phyloP scores from a whole-genome alignment of 352 stramenopile species.

The Phytophthora europaea region DNA sequence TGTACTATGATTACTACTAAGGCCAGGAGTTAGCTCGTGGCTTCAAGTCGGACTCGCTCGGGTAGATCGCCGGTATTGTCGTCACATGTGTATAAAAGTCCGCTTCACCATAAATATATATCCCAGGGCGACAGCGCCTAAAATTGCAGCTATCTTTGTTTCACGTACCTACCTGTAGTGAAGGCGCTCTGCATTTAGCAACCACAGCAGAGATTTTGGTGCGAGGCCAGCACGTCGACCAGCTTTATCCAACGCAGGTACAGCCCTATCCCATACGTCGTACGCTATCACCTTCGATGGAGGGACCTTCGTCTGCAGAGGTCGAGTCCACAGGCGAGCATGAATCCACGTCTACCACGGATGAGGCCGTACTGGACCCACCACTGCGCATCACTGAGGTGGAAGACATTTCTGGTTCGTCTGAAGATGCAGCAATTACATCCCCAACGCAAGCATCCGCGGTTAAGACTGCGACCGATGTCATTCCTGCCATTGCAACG shows the following conservation, averaged over 20 bases:
- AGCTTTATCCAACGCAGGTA: background rate
- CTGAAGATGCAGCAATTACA: slow-evolving; percentile 3
- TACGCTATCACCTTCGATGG: slow-evolving; percentile 10
- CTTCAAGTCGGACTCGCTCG: background rate
- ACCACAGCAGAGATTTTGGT: background rate
- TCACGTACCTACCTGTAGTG: background rate
- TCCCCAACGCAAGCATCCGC: background rate
- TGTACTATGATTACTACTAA: slow-evolving; percentile 49
- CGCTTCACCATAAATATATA: slow-evolving; percentile 31
- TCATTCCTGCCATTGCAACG: background rate
- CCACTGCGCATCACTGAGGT: background rate
- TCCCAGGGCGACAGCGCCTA: slow-evolving; percentile 11
- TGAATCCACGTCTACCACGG: background rate
- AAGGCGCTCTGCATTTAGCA: slow-evolving; percentile 12
- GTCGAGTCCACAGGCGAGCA: slow-evolving; percentile 2
- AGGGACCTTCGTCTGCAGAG: slow-evolving; percentile 2
- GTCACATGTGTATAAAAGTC: slow-evolving; percentile 26
- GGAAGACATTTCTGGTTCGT: slow-evolving; percentile 7
- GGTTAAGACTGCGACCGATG: slow-evolving; percentile 1
- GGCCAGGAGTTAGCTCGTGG: background rate
- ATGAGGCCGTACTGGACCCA: background rate
- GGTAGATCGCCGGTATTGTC: slow-evolving; percentile 3
- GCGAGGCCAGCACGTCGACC: background rate
- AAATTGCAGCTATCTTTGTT: slow-evolving; percentile 27
- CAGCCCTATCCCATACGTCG: background rate